Conservation (phyloP, 1,284 basidiomycete genomes). For the Coriolopsis trogii region DNA sequence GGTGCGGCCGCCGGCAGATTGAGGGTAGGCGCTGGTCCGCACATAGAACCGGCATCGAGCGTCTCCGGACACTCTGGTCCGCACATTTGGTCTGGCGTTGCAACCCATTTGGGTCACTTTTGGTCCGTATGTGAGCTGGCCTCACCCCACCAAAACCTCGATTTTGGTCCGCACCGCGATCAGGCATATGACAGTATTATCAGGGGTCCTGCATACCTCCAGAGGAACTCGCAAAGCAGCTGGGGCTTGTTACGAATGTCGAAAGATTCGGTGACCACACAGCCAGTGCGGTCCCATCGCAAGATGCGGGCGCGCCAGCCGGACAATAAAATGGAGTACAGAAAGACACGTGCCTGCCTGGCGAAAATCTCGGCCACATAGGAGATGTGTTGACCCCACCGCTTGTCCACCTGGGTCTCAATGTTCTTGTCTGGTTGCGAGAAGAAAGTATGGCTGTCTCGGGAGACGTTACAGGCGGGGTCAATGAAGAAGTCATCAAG, state of each 20-base stretch:
- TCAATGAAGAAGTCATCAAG: neutral
- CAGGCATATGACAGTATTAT: too few species aligned
- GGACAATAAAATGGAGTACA: conserved; percentile 7
- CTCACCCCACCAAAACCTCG: too few species aligned
- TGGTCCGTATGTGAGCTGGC: too few species aligned
- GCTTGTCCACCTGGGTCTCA: neutral
- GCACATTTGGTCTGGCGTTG: too few species aligned
- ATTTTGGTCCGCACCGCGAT: too few species aligned
- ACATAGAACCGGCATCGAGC: too few species aligned
- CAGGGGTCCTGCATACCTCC: conserved; percentile 4
- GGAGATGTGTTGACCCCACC: conserved; percentile 2
- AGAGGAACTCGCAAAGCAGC: conserved; percentile 7
- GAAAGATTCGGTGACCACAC: conserved; percentile 8
- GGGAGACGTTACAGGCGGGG: neutral
- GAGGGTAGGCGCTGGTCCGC: too few species aligned
- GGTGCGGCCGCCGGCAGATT: neutral
- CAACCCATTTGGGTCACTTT: too few species aligned
- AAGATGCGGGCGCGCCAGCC: conserved; percentile 3
- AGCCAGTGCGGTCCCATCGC: conserved; percentile 15
- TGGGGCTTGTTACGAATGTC: conserved; percentile 1
- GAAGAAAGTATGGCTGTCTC: too few species aligned
- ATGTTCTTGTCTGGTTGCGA: neutral
- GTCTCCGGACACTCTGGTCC: too few species aligned
- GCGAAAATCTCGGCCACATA: conserved; percentile 6
- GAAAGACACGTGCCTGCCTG: conserved; percentile 3